These are phyloP conservation scores for Pseudocercospora vitis DNA, from an alignment of 2,329 filamentous ascomycete species.

Conservation along the genomic window DNA sequence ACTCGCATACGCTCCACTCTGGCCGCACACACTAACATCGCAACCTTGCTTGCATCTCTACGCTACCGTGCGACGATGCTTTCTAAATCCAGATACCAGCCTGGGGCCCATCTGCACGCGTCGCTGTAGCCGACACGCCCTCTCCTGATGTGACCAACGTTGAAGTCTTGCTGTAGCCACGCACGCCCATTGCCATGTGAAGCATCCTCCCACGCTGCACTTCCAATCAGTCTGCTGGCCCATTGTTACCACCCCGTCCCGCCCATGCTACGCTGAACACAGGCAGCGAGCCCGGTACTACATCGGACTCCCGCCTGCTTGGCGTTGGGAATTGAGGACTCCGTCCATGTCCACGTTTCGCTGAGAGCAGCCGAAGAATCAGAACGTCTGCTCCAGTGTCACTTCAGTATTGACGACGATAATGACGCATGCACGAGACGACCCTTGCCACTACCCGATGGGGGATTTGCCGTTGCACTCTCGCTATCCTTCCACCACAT, in stretches of 20 bases:
- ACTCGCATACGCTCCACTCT: conserved; percentile 6
- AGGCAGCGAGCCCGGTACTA: conserved; percentile 10
- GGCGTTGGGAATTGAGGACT: not conserved
- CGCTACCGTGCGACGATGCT: conserved; percentile 18
- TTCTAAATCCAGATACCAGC: conserved; percentile 13
- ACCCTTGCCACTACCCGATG: conserved; percentile 23
- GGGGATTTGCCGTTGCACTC: conserved; percentile 25
- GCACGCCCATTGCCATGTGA: conserved; percentile 12
- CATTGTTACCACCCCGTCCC: conserved; percentile 2
- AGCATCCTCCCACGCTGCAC: not conserved
- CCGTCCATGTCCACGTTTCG: not conserved
- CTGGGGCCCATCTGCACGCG: conserved; percentile 13
- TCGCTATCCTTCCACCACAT: conserved; percentile 23
- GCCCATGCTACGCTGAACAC: conserved; percentile 3
- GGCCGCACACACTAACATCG: conserved; percentile 12
- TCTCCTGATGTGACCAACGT: conserved; percentile 6
- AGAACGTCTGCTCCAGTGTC: too few relatives aligned
- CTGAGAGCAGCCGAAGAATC: too few relatives aligned
- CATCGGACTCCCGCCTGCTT: conserved; percentile 3
- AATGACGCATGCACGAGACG: conserved; percentile 23
- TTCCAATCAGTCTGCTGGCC: too few relatives aligned
- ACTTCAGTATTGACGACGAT: conserved; percentile 4
- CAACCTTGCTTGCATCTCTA: conserved; percentile 17
- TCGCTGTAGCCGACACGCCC: conserved; percentile 7
- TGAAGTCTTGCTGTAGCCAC: too few relatives aligned